These are phyloP conservation scores for Phytophthora foliorum DNA, from an alignment of 352 stramenopile species.

Conservation along the genomic window DNA sequence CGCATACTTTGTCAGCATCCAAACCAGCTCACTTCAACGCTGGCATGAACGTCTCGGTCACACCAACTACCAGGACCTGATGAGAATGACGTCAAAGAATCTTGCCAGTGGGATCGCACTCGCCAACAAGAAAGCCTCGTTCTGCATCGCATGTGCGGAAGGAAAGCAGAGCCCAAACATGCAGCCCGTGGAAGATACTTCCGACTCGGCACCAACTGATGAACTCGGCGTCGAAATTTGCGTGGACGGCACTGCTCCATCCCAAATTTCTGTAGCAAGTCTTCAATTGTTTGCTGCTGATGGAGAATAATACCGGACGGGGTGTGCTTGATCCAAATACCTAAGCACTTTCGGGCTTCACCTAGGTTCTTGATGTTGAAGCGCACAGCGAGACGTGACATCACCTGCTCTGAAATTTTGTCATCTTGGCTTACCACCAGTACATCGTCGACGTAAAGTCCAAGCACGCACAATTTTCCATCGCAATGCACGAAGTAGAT, in stretches of 20 bases:
- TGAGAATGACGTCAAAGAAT: neutral
- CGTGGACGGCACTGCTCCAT: slow-evolving; percentile 2
- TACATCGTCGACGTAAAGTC: neutral
- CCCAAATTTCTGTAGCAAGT: neutral
- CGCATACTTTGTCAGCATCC: neutral
- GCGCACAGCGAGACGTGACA: neutral
- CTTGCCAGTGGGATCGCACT: neutral
- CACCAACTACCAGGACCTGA: neutral
- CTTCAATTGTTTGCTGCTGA: neutral
- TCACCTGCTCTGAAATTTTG: neutral
- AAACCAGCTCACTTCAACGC: neutral
- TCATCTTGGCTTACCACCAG: neutral
- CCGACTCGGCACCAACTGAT: slow-evolving; percentile 14
- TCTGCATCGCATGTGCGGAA: slow-evolving; percentile 10
- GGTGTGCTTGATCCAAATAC: neutral
- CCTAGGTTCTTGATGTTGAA: slow-evolving; percentile 12
- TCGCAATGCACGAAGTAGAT: neutral
- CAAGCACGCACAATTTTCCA: neutral
- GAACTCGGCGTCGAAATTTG: slow-evolving; percentile 9
- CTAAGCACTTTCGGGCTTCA: neutral
- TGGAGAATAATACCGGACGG: neutral
- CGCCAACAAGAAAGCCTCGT: neutral
- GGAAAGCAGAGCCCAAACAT: neutral
- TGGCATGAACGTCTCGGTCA: neutral
- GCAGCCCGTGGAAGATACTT: slow-evolving; percentile 1